Percentiles rank a stretch among this genome's conserved stretches.
phyloP scores from a whole-genome alignment of 78 protist species.

The Parvularia atlantis region DNA sequence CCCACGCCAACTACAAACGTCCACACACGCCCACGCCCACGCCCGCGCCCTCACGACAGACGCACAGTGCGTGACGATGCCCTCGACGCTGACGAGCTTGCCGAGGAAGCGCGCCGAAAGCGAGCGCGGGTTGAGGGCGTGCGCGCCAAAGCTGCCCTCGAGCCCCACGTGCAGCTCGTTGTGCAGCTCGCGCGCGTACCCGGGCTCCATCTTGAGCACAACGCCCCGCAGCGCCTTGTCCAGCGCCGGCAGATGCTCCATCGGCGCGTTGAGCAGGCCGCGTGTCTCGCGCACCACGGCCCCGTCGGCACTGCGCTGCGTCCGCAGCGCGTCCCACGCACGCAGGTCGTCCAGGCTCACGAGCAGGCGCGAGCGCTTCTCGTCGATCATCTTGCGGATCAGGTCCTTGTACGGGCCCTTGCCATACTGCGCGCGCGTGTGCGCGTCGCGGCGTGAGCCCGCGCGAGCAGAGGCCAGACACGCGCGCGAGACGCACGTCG shows the following conservation, averaged over 20 bases:
- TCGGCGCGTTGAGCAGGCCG: slow-evolving; percentile 15
- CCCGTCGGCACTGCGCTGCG: neutral
- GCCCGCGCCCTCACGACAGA: neutral
- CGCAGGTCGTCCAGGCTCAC: slow-evolving; percentile 36
- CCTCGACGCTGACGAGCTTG: slow-evolving; percentile 81
- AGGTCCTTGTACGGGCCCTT: neutral
- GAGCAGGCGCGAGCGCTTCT: slow-evolving; percentile 10
- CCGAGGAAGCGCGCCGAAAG: slow-evolving; percentile 64
- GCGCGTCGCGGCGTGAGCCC: too few relatives aligned
- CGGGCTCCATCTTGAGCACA: neutral
- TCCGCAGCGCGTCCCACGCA: neutral
- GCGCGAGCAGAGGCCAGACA: too few relatives aligned
- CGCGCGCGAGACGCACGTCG: too few relatives aligned
- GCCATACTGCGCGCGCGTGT: neutral
- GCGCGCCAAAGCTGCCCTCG: slow-evolving; percentile 79
- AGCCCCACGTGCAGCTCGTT: slow-evolving; percentile 61
- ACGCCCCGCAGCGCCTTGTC: slow-evolving; percentile 35
- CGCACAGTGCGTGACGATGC: slow-evolving; percentile 89
- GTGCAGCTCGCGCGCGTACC: neutral
- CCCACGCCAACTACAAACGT: neutral
- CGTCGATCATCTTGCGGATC: slow-evolving; percentile 9
- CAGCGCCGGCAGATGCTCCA: slow-evolving; percentile 18
- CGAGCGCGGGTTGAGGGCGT: slow-evolving; percentile 84
- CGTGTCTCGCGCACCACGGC: neutral
- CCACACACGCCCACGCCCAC: neutral